These are phyloP conservation scores for Aspergillus latus DNA, from an alignment of 2,329 filamentous ascomycete genomes.

Conservation along the genomic window DNA sequence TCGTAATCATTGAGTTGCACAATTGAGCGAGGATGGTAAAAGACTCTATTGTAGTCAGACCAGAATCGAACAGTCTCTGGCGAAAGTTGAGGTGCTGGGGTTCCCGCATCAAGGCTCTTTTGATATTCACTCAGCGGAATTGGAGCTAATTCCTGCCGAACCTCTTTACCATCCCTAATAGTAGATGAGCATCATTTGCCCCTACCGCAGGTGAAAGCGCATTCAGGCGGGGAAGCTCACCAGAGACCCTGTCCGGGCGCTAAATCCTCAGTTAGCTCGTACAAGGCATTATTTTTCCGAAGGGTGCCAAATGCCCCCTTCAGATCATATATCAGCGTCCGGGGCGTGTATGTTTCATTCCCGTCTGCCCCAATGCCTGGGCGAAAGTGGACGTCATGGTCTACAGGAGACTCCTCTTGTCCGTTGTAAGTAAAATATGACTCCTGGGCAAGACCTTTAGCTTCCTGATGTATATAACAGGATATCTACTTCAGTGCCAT, in stretches of 20 bases:
- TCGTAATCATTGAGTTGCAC: conserved; percentile 87
- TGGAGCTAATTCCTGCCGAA: conserved; percentile 66
- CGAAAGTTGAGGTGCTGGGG: conserved; percentile 62
- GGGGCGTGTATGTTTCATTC: conserved; percentile 85
- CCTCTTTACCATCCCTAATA: conserved; percentile 63
- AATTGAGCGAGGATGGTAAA: conserved; percentile 83
- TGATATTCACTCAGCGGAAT: conserved; percentile 76
- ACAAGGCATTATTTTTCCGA: conserved; percentile 83
- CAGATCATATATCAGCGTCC: conserved; percentile 90
- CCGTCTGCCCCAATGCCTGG: conserved; percentile 79
- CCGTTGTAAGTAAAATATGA: conserved; percentile 90
- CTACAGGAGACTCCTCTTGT: conserved; percentile 64
- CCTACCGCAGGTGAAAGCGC: not conserved
- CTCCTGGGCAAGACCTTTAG: conserved; percentile 59
- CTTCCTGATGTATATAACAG: not conserved
- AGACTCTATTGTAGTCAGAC: conserved; percentile 94
- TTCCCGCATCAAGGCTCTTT: conserved; percentile 71
- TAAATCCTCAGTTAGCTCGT: conserved; percentile 57
- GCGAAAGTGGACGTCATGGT: conserved; percentile 88
- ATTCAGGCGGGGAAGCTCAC: conserved; percentile 28
- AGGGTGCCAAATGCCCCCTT: conserved; percentile 91
- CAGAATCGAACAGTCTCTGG: conserved; percentile 81
- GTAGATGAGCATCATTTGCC: conserved; percentile 3
- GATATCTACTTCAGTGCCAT: not conserved
- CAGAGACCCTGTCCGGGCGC: conserved; percentile 45